A percentile compares a stretch with the other conserved stretches of the same genome.
These are phyloP conservation scores for Saccharomyces paradoxus DNA, from an alignment of 805 yeast species.

Conservation along the genomic window DNA sequence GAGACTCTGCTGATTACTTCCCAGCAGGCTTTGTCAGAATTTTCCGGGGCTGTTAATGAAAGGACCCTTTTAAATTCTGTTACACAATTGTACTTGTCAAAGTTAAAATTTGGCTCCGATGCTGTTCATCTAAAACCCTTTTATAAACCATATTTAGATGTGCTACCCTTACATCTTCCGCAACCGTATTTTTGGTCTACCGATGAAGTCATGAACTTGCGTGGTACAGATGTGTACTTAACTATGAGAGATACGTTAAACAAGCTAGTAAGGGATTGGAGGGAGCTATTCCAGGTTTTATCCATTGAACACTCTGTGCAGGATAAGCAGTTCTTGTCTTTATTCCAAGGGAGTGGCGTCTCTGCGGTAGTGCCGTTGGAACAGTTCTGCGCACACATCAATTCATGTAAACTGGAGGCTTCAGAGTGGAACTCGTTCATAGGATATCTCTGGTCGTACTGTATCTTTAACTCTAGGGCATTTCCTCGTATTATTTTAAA, in stretches of 20 bases:
- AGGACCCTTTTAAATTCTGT: constrained; percentile 30
- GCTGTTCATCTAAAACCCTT: constrained; percentile 10
- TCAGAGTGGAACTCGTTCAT: constrained; percentile 54
- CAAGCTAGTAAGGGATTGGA: constrained; percentile 55
- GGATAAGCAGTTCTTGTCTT: neutral
- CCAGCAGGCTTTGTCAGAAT: neutral
- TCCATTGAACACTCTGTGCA: constrained; percentile 3
- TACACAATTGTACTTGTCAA: constrained; percentile 34
- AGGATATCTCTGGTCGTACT: constrained; percentile 67
- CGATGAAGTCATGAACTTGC: constrained; percentile 41
- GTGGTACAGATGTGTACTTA: constrained; percentile 64
- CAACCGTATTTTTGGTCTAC: constrained; percentile 62
- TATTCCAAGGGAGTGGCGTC: neutral
- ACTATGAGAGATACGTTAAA: constrained; percentile 42
- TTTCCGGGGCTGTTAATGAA: constrained; percentile 1
- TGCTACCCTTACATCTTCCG: constrained; percentile 41
- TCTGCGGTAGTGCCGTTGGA: neutral
- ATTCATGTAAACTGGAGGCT: neutral
- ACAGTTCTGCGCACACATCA: neutral
- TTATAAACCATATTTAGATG: constrained; percentile 40
- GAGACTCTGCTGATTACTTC: neutral
- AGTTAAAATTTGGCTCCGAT: constrained; percentile 34
- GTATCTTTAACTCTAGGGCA: constrained; percentile 66
- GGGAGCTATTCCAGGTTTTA: constrained; percentile 3
- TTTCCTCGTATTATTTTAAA: constrained; percentile 66